A percentile compares a stretch with the other conserved stretches of the same genome.
These are phyloP conservation scores for Arthrobotrys musiformis DNA, from an alignment of 2,329 filamentous ascomycete genomes.

Conservation along the genomic window DNA sequence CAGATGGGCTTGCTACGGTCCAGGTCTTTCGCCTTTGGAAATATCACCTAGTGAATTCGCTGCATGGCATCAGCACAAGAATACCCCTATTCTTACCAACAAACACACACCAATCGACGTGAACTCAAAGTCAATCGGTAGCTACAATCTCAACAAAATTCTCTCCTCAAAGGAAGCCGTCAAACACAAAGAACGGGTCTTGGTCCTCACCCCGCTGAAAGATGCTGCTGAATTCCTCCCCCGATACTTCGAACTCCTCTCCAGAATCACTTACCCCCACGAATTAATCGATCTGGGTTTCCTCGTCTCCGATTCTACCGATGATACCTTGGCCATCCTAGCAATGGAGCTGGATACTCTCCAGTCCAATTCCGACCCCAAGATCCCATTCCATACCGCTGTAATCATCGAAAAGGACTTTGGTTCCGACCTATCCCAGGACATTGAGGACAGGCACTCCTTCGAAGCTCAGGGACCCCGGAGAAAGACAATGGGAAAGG, in stretches of 20 bases:
- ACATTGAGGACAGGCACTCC: slow-evolving; percentile 82
- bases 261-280: slow-evolving; percentile 91
- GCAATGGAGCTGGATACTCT: slow-evolving; percentile 86
- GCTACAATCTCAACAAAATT: slow-evolving; percentile 85
- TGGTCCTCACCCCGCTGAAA: slow-evolving; percentile 91
- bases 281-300: slow-evolving; percentile 94
- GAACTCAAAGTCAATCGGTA: slow-evolving; percentile 80
- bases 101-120: slow-evolving; percentile 87
- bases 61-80: slow-evolving; percentile 86
- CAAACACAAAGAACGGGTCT: slow-evolving; percentile 83
- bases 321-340: slow-evolving; percentile 90
- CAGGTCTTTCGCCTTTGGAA: slow-evolving; percentile 92
- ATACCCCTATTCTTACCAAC: slow-evolving; percentile 96
- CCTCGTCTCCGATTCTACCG: slow-evolving; percentile 87
- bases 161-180: slow-evolving; percentile 81
- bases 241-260: slow-evolving; percentile 93
- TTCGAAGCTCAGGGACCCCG: slow-evolving; percentile 89
- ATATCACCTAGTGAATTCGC: slow-evolving; percentile 92
- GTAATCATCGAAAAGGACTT: slow-evolving; percentile 93
- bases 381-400: slow-evolving; percentile 84
- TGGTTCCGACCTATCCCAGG: slow-evolving; percentile 77
- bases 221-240: slow-evolving; percentile 84
- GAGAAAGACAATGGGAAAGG: slow-evolving; percentile 87
- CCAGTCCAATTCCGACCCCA: slow-evolving; percentile 78
- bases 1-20: slow-evolving; percentile 82